phyloP scores from a whole-genome alignment of 2,329 filamentous ascomycete species.

The Fusarium buharicum region DNA sequence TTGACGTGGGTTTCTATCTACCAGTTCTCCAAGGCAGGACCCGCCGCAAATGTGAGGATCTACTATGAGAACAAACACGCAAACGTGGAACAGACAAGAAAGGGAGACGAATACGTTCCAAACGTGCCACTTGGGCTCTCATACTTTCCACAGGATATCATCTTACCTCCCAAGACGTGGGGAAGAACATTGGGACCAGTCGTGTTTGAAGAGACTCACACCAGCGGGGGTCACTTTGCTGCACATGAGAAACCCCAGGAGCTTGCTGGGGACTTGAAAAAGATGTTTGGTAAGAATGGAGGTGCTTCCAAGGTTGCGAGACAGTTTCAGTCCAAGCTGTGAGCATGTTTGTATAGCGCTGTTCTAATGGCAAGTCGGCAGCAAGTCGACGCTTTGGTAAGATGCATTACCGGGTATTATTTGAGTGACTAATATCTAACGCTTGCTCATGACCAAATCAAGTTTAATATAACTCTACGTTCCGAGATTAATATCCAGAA shows the following conservation, averaged over 20 bases:
- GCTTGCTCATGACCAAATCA: not conserved
- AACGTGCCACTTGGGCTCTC: constrained; percentile 59
- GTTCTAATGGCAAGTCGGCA: too few species aligned
- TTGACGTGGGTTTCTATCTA: constrained; percentile 80
- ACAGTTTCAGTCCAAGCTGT: constrained; percentile 25
- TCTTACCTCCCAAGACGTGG: constrained; percentile 65
- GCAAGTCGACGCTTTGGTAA: not conserved
- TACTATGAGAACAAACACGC: constrained; percentile 74
- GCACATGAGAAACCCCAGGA: constrained; percentile 66
- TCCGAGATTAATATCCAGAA: not conserved
- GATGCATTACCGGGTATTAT: not conserved
- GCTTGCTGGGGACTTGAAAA: constrained; percentile 62
- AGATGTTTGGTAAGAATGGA: constrained; percentile 67
- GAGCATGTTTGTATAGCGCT: too few species aligned
- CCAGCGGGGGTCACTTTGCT: constrained; percentile 69
- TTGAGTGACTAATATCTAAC: not conserved
- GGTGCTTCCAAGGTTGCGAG: constrained; percentile 53
- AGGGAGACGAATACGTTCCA: constrained; percentile 42
- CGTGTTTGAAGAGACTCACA: constrained; percentile 64
- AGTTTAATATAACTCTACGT: not conserved
- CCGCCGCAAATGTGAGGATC: constrained; percentile 73
- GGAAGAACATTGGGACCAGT: constrained; percentile 68
- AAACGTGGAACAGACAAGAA: constrained; percentile 30
- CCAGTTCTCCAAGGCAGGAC: constrained; percentile 74
- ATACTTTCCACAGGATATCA: constrained; percentile 68